These are phyloP conservation scores for Sutorius eximius DNA, from an alignment of 1,284 basidiomycete genomes.

Conservation along the genomic window DNA sequence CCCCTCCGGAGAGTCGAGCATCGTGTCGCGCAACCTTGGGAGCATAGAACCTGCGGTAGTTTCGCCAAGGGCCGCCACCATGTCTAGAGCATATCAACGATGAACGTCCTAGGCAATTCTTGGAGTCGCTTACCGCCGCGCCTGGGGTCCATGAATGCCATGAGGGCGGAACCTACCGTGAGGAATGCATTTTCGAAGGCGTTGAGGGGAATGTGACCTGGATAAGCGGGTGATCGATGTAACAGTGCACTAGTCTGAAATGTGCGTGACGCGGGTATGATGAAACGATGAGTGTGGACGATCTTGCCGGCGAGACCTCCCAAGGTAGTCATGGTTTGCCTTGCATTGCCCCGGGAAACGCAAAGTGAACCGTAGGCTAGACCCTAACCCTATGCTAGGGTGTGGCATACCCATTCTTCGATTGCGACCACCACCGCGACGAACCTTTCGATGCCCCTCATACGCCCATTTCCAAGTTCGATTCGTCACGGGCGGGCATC, in stretches of 20 bases:
- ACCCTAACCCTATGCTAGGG: slow-evolving; percentile 20
- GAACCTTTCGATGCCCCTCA: background rate
- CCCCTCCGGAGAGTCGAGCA: slow-evolving; percentile 81
- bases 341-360: background rate
- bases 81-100: slow-evolving; percentile 54
- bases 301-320: background rate
- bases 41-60: slow-evolving; percentile 84
- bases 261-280: slow-evolving; percentile 1
- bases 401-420: background rate
- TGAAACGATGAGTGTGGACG: background rate
- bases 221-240: slow-evolving; percentile 49
- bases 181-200: slow-evolving; percentile 83
- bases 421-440: background rate
- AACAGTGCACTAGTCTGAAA: slow-evolving; percentile 11
- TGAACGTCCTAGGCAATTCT: background rate
- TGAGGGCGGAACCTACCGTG: slow-evolving; percentile 82
- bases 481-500: background rate
- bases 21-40: slow-evolving; percentile 74
- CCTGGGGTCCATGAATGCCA: slow-evolving; percentile 80
- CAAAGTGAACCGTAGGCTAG: background rate
- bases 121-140: slow-evolving; percentile 69
- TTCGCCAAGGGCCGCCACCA: slow-evolving; percentile 91
- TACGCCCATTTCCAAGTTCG: background rate
- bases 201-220: slow-evolving; percentile 82
- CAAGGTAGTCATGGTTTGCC: background rate